Evolutionary conservation across 768 basidiomycete species (phyloP).

Genomic region (Leccinum imitatum): DNA sequence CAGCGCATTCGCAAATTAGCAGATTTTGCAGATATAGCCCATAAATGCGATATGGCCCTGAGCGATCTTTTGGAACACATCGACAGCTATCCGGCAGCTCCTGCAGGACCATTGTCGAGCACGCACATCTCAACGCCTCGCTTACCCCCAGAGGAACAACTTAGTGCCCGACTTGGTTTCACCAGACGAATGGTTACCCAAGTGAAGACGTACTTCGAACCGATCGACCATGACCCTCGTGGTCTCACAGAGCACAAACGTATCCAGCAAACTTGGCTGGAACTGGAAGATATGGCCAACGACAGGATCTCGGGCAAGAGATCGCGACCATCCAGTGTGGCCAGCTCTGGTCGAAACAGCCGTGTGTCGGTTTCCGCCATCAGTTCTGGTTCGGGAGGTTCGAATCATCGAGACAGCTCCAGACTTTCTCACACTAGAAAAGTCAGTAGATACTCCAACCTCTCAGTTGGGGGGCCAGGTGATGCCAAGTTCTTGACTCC

Average conservation of each 20-base stretch:
- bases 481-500: conserved; percentile 47
- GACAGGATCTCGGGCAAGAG: conserved; percentile 62
- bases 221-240: conserved; percentile 58
- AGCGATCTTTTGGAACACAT: conserved; percentile 86
- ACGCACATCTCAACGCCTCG: conserved; percentile 42
- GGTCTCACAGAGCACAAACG: conserved; percentile 59
- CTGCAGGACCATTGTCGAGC: conserved; percentile 51
- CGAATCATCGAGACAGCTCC: conserved; percentile 13
- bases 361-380: conserved; percentile 49
- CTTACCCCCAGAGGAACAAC: conserved; percentile 64
- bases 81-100: conserved; percentile 74
- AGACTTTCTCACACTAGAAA: conserved; percentile 25
- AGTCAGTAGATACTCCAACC: conserved; percentile 27
- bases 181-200: conserved; percentile 52
- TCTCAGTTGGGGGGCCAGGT: conserved; percentile 32
- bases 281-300: conserved; percentile 77
- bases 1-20: conserved; percentile 54
- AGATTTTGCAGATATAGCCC: conserved; percentile 47
- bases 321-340: conserved; percentile 63
- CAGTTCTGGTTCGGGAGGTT: conserved; percentile 23
- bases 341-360: conserved; percentile 65
- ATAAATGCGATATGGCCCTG: conserved; percentile 67
- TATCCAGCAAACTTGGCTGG: conserved; percentile 76
- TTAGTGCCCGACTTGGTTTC: conserved; percentile 61
- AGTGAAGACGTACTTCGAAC: conserved; percentile 41